phyloP scores from a whole-genome alignment of 805 yeast genomes.

The Wickerhamiella alocasiicola region DNA sequence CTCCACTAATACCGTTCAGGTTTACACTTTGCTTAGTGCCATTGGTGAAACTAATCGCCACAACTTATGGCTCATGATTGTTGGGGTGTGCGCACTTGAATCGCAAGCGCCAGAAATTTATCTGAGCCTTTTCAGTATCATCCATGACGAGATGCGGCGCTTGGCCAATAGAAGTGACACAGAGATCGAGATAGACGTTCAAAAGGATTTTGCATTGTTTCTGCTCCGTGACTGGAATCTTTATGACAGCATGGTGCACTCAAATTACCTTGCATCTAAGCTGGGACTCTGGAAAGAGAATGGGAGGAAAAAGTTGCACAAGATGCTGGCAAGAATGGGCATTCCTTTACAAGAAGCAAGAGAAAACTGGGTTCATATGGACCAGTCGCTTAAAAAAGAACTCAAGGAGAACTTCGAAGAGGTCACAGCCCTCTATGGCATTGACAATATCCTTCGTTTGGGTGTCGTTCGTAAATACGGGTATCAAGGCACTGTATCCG shows the following conservation, averaged over 20 bases:
- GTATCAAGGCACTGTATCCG: slow-evolving; percentile 72
- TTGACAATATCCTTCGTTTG: slow-evolving; percentile 69
- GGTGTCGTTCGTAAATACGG: slow-evolving; percentile 86
- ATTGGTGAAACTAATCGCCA: slow-evolving; percentile 67
- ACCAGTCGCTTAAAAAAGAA: slow-evolving; percentile 60
- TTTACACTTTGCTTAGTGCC: slow-evolving; percentile 65
- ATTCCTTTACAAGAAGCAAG: slow-evolving; percentile 77
- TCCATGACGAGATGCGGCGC: slow-evolving; percentile 73
- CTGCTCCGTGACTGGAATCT: slow-evolving; percentile 85
- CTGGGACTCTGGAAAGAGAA: slow-evolving; percentile 81
- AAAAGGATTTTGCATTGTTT: slow-evolving; percentile 76
- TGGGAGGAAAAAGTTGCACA: slow-evolving; percentile 75
- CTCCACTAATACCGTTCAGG: slow-evolving; percentile 63
- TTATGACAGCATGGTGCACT: slow-evolving; percentile 79
- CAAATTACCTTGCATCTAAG: slow-evolving; percentile 84
- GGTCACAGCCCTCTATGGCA: slow-evolving; percentile 61
- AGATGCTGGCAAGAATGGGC: slow-evolving; percentile 94
- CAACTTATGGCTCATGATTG: slow-evolving; percentile 73
- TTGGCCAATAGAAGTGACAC: slow-evolving; percentile 31
- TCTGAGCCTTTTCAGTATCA: slow-evolving; percentile 54
- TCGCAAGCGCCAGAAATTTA: slow-evolving; percentile 59
- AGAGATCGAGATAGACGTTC: slow-evolving; percentile 41
- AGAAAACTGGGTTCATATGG: slow-evolving; percentile 88
- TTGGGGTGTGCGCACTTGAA: slow-evolving; percentile 78
- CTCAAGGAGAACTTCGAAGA: slow-evolving; percentile 55